A percentile compares a stretch with the other conserved stretches of the same genome.
These are phyloP conservation scores for Fusarium metavorans DNA, from an alignment of 2,329 filamentous ascomycete genomes.

Conservation along the genomic window DNA sequence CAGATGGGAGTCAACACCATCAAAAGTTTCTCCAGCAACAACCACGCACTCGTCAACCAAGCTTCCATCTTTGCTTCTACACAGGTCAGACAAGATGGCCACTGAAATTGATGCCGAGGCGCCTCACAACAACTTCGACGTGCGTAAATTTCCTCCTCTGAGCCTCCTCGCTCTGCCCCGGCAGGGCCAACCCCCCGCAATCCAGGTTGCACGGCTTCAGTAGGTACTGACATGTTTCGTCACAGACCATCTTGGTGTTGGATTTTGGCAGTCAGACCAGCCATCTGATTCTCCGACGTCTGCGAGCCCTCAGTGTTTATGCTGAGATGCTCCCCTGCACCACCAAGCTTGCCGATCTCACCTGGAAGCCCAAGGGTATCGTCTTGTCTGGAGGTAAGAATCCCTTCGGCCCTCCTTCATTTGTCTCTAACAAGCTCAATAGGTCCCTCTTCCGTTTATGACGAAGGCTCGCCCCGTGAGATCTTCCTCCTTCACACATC, in stretches of 20 bases:
- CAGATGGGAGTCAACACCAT: too few species aligned
- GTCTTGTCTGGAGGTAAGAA: slow-evolving; percentile 63
- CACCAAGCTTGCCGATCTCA: slow-evolving; percentile 26
- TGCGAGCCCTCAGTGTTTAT: slow-evolving; percentile 85
- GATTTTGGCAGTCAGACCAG: slow-evolving; percentile 78
- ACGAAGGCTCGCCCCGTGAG: slow-evolving; percentile 72
- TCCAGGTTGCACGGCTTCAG: background rate
- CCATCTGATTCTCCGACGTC: slow-evolving; percentile 79
- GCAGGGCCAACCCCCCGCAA: background rate
- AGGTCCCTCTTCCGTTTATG: slow-evolving; percentile 81
- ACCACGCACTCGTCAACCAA: background rate
- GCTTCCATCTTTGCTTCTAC: background rate
- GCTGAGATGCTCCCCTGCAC: slow-evolving; percentile 61
- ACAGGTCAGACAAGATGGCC: background rate
- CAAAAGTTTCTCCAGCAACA: background rate
- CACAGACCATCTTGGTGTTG: slow-evolving; percentile 76
- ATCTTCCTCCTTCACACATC: background rate
- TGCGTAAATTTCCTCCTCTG: slow-evolving; percentile 33
- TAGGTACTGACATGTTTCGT: background rate
- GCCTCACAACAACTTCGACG: slow-evolving; percentile 55
- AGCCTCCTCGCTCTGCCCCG: background rate
- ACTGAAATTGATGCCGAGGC: slow-evolving; percentile 39
- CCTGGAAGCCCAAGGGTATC: slow-evolving; percentile 77
- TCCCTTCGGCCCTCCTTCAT: background rate
- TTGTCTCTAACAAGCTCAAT: slow-evolving; percentile 10